Conservation (phyloP, 1,284 basidiomycete species). For the Marasmius oreades region DNA sequence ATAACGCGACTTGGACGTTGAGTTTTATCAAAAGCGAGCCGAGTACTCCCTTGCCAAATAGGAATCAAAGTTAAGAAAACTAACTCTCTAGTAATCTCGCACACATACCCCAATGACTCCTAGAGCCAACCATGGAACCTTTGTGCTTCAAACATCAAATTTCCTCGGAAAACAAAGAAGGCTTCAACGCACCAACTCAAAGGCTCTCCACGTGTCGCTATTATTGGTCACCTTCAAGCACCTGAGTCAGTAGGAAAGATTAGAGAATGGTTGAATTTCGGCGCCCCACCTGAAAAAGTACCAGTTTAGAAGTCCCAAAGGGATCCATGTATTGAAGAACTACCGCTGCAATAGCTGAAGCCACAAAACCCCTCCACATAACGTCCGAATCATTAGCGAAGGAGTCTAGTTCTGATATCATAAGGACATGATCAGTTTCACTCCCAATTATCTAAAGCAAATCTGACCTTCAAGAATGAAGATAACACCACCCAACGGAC, state of each 20-base stretch:
- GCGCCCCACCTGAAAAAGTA: constrained; percentile 54
- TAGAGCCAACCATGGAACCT: constrained; percentile 66
- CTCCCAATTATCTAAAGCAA: background rate
- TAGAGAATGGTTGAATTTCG: background rate
- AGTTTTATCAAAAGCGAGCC: constrained; percentile 63
- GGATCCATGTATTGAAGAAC: constrained; percentile 71
- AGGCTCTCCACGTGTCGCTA: constrained; percentile 62
- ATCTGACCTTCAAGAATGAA: constrained; percentile 61
- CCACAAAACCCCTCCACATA: constrained; percentile 76
- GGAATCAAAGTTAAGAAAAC: background rate
- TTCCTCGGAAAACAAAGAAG: background rate
- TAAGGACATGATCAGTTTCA: background rate
- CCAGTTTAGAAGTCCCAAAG: constrained; percentile 71
- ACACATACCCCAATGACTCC: constrained; percentile 54
- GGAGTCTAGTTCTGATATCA: constrained; percentile 54
- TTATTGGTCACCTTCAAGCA: constrained; percentile 49
- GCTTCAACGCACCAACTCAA: constrained; percentile 53
- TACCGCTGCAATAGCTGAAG: constrained; percentile 68
- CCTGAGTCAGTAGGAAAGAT: background rate
- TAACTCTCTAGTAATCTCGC: background rate
- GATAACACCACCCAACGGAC: constrained; percentile 70
- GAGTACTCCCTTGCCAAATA: constrained; percentile 48
- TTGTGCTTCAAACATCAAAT: background rate
- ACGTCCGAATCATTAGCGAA: constrained; percentile 69
- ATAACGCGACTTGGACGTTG: constrained; percentile 61